These are phyloP conservation scores for Actinomortierella wolfii DNA, from an alignment of 371 early-diverging fungal species.

Conservation along the genomic window DNA sequence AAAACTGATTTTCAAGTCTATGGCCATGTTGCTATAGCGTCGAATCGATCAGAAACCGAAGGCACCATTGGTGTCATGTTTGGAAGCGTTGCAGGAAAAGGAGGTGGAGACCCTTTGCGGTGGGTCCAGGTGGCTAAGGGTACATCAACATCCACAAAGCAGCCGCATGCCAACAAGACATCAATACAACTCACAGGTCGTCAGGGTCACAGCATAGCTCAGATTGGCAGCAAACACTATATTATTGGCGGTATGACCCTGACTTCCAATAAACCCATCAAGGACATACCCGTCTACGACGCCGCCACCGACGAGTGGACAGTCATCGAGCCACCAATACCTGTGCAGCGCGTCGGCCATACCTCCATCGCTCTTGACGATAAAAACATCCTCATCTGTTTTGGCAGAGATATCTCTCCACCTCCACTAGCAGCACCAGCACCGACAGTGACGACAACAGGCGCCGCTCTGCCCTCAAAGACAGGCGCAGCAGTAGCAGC, in stretches of 20 bases:
- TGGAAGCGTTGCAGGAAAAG: constrained; percentile 4
- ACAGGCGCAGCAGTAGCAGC: neutral
- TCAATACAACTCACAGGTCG: constrained; percentile 3
- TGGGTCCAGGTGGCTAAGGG: constrained; percentile 1
- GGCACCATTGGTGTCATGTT: constrained; percentile 21
- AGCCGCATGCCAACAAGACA: no score
- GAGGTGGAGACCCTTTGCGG: neutral
- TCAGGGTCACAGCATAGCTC: constrained; percentile 16
- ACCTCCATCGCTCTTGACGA: constrained; percentile 15
- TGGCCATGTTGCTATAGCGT: constrained; percentile 16
- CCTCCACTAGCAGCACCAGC: no score
- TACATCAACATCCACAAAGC: neutral
- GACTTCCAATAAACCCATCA: neutral
- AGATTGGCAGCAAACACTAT: constrained; percentile 19
- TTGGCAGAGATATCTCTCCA: constrained; percentile 8
- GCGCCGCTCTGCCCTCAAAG: no score
- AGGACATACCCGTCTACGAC: constrained; percentile 22
- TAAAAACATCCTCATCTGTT: constrained; percentile 24
- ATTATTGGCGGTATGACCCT: constrained; percentile 16
- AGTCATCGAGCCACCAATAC: constrained; percentile 3
- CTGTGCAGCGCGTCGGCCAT: constrained; percentile 21
- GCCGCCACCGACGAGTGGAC: constrained; percentile 9
- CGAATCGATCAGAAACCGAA: neutral
- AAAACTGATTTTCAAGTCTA: constrained; percentile 5
- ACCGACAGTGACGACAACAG: no score